Evolutionary conservation across 331 rosid genomes (phyloP).

Genomic region (Stylosanthes scabra): DNA sequence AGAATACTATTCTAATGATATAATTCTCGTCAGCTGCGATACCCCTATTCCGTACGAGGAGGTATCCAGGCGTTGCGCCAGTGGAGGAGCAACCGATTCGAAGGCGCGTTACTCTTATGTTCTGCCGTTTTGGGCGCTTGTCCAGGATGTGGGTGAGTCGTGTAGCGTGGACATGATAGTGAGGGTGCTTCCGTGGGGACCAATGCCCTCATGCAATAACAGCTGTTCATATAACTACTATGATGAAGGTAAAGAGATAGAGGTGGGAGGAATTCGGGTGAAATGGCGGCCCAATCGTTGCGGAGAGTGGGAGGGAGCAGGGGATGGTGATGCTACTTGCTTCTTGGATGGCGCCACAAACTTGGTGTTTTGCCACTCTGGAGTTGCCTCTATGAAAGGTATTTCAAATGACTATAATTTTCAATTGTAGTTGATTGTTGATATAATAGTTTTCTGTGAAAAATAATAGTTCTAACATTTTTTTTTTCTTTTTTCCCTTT

Average conservation of each 20-base stretch:
- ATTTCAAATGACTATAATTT: background rate
- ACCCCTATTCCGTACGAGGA: background rate
- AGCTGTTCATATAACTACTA: background rate
- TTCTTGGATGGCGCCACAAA: constrained; percentile 5
- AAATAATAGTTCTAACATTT: background rate
- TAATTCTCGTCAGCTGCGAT: constrained; percentile 10
- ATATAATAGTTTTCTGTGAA: too few relatives aligned
- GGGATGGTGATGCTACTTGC: background rate
- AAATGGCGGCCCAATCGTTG: constrained; percentile 12
- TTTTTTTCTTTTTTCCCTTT: background rate
- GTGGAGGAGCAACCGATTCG: background rate
- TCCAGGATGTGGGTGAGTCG: background rate
- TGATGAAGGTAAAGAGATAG: background rate
- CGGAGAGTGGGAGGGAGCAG: constrained; percentile 13
- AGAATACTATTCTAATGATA: background rate
- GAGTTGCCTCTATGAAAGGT: background rate
- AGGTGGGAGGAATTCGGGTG: constrained; percentile 13
- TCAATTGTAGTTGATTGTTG: too few relatives aligned
- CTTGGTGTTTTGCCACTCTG: constrained; percentile 8
- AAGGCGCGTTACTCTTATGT: constrained; percentile 7
- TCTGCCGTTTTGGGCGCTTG: background rate
- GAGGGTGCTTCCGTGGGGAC: constrained; percentile 16
- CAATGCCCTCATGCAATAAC: constrained; percentile 6
- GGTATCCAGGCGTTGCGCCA: background rate
- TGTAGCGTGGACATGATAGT: constrained; percentile 20